phyloP scores from a whole-genome alignment of 2,329 filamentous ascomycete species.

The Ambrosiella xylebori region DNA sequence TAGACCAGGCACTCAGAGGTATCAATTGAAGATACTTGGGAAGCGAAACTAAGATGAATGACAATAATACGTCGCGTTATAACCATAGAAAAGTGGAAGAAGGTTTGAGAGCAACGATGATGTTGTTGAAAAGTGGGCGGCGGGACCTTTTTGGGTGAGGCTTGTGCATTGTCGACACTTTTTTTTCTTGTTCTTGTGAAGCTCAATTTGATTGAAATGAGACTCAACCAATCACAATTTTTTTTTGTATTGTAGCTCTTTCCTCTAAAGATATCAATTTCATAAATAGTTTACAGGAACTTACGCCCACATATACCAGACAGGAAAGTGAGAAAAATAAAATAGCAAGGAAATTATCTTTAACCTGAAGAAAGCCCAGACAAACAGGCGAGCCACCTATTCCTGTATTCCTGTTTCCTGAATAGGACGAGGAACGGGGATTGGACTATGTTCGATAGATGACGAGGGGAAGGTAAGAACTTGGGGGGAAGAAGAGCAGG shows the following conservation, averaged over 20 bases:
- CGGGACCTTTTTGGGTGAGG: neutral
- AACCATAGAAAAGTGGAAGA: neutral
- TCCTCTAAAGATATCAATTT: neutral
- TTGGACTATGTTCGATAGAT: neutral
- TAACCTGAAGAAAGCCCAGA: neutral
- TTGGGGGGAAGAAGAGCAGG: neutral
- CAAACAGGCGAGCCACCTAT: neutral
- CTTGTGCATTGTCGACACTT: neutral
- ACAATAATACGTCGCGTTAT: too few species aligned
- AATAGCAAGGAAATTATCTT: neutral
- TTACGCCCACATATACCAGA: too few species aligned
- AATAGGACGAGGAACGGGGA: neutral
- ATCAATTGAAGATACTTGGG: neutral
- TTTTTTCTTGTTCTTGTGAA: neutral
- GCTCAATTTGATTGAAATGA: neutral
- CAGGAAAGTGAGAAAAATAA: neutral
- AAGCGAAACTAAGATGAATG: neutral
- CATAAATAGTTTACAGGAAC: neutral
- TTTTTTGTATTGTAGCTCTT: neutral
- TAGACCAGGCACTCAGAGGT: neutral
- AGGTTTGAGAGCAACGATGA: neutral
- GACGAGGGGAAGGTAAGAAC: neutral
- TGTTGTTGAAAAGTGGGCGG: neutral
- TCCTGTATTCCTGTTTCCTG: neutral
- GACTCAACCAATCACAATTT: neutral